Evolutionary conservation across 225 moss, liverwort and hornwort species (phyloP), one percentile per base, ranked within the genome.

Genomic region (Lunularia cruciata): DNA sequence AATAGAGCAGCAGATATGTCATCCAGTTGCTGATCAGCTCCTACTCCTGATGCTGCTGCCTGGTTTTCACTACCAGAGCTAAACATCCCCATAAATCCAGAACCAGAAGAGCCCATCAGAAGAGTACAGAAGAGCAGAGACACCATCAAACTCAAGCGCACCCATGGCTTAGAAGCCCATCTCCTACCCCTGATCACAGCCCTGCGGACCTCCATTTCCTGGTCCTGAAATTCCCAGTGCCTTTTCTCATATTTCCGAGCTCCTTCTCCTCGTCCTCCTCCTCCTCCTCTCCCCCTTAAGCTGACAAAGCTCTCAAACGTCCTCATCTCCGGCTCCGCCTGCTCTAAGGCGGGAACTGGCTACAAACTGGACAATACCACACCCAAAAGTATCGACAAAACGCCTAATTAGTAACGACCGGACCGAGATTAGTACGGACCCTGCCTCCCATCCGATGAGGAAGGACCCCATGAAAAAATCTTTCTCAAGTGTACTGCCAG

Each of bases 1-100:
- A 72, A 19, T 1, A 72, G 16, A 4, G 72, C 72, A 7, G 63
- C 36, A 35, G 72, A 72, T 38, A 72, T 72, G 15, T 62, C 33
- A 31, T 72, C 72, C 22, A 72, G 39, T 23, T 72, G 40, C 58
- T 71, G 31, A 13, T 8, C 26, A 6, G 18, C 67, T 43, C 7
- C 43, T 15, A 7, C 43, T 7, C 15, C 43, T 43, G 7, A 7
- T 7, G 7, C 43, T 15, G 14, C 52, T 2, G n/a, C 35, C 1
- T 49, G 32, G 23, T 6, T 52, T 23, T 52, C 27, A 0, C 16
- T 12, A 0, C 18, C 64, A 9, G 27, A 14, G 30, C 25, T 1
- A 23, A 39, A 61, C 37, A 35, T 9, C 5, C 18, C 42, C 11
- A 45, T 6, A 6, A 42, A 46, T 30, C 9, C 0, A 28, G 49